A percentile compares a stretch with the other conserved stretches of the same genome.
Evolutionary conservation across 1,284 basidiomycete genomes (phyloP).

Genomic region (Lignosus rhinocerotis): DNA sequence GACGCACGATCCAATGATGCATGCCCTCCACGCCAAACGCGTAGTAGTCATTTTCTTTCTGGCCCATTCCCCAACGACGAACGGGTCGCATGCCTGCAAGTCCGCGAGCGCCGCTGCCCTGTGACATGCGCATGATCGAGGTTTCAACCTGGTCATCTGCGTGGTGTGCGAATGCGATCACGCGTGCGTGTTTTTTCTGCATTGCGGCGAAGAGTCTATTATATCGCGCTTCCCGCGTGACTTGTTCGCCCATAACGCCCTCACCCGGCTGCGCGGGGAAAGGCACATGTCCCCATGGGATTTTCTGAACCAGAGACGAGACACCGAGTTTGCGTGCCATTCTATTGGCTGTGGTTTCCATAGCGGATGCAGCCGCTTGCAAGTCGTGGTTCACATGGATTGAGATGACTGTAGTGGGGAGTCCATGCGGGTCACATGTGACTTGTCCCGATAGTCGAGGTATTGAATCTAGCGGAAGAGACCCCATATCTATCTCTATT

Average conservation of each 20-base stretch:
- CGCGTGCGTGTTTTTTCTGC: conserved; percentile 36
- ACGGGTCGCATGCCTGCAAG: conserved; percentile 63
- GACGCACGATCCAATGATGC: conserved; percentile 66
- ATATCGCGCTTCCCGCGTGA: conserved; percentile 61
- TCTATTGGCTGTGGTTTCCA: conserved; percentile 50
- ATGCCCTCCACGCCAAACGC: conserved; percentile 56
- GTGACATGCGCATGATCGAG: conserved; percentile 63
- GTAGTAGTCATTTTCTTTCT: conserved; percentile 32
- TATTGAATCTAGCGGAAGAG: too few relatives aligned
- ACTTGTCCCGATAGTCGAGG: too few relatives aligned
- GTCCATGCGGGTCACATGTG: background rate
- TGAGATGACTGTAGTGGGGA: conserved; percentile 46
- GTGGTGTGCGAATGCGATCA: conserved; percentile 71
- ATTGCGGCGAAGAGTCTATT: conserved; percentile 53
- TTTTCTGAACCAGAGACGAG: conserved; percentile 43
- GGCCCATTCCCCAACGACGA: conserved; percentile 78
- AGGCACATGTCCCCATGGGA: conserved; percentile 57
- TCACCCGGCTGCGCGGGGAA: conserved; percentile 46
- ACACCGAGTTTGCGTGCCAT: conserved; percentile 48
- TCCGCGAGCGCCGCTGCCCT: conserved; percentile 53
- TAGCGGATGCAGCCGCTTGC: conserved; percentile 52
- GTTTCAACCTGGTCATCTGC: conserved; percentile 82
- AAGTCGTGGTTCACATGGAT: conserved; percentile 68
- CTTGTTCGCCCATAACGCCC: conserved; percentile 40
- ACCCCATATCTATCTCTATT: too few relatives aligned